phyloP scores from a whole-genome alignment of 108 stramenopile genomes.

The Bacterosira constricta region DNA sequence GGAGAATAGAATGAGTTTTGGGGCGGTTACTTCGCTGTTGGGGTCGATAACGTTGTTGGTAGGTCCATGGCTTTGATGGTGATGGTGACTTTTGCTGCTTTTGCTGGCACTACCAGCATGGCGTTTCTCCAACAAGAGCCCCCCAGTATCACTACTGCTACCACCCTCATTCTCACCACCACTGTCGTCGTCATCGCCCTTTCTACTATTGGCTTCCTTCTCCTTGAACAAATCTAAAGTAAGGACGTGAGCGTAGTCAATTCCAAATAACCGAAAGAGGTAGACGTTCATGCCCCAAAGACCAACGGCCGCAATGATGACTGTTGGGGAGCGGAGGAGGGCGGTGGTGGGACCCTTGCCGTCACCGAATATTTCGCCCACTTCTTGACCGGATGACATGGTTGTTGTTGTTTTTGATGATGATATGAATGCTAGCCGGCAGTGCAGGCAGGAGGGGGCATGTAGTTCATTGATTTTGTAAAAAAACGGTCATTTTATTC shows the following conservation, averaged over 20 bases:
- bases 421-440: not conserved
- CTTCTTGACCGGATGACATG: conserved; percentile 88
- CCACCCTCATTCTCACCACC: not conserved
- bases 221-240: conserved; percentile 70
- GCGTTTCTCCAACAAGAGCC: conserved; percentile 8
- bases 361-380: conserved; percentile 80
- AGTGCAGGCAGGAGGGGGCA: too few species aligned
- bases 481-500: too few species aligned
- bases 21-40: conserved; percentile 55
- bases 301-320: conserved; percentile 78
- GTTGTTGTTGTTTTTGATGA: not conserved
- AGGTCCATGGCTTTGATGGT: not conserved
- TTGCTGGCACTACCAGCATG: conserved; percentile 4
- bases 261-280: conserved; percentile 75
- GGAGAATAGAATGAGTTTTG: conserved; percentile 61
- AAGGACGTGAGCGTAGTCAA: conserved; percentile 77
- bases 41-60: not conserved
- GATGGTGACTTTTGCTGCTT: conserved; percentile 1
- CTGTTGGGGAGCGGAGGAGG: conserved; percentile 82
- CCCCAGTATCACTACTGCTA: not conserved
- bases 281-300: conserved; percentile 91
- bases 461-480: too few species aligned
- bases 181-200: conserved; percentile 33
- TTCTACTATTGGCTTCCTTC: conserved; percentile 29
- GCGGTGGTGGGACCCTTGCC: conserved; percentile 81